Percentiles rank a stretch among this genome's conserved stretches.
Conservation (phyloP, 78 protist genomes). For the Guillardia theta region DNA sequence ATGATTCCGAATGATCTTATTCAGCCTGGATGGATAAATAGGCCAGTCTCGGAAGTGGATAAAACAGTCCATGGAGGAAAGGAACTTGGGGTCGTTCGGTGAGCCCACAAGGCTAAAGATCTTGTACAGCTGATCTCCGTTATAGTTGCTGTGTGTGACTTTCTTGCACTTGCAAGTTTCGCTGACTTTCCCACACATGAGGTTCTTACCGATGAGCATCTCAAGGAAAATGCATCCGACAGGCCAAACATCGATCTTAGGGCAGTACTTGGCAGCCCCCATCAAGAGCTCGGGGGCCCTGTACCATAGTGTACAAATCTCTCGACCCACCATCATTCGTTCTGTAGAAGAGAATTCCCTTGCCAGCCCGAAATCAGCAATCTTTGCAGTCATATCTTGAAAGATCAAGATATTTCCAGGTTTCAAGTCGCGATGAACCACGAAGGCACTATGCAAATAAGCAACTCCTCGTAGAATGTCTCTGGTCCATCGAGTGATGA, state of each 20-base stretch:
- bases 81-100: neutral
- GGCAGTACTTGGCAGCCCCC: neutral
- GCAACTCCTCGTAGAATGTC: neutral
- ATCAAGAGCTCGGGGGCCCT: constrained; percentile 74
- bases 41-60: neutral
- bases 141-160: neutral
- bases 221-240: constrained; percentile 84
- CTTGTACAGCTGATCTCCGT: neutral
- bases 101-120: neutral
- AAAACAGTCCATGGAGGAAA: neutral
- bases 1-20: too few relatives aligned
- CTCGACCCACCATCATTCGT: neutral
- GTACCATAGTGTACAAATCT: constrained; percentile 41
- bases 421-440: neutral
- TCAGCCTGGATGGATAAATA: too few relatives aligned
- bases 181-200: neutral
- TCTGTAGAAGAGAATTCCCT: neutral
- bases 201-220: constrained; percentile 37
- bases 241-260: constrained; percentile 77
- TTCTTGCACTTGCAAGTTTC: neutral
- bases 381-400: neutral
- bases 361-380: neutral
- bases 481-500: neutral
- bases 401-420: neutral
- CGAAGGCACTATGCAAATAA: neutral